phyloP scores from a whole-genome alignment of 164 flowering plant species.

The Vitis rotundifolia region DNA sequence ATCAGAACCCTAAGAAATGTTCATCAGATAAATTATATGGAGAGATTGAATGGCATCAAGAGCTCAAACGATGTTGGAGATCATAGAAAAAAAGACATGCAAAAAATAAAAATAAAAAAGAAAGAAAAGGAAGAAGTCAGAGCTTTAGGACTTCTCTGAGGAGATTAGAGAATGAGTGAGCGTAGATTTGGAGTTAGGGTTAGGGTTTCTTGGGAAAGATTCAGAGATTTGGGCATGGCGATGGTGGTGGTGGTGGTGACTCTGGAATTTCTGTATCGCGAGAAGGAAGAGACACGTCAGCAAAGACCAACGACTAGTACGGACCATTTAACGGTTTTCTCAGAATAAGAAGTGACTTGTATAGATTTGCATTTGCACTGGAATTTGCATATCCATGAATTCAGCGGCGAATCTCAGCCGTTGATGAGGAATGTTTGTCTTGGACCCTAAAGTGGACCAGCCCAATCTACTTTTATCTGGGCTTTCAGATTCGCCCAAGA shows the following conservation, averaged over 20 bases:
- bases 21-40: background rate
- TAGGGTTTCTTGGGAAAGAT: slow-evolving; percentile 12
- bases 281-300: slow-evolving; percentile 6
- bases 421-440: background rate
- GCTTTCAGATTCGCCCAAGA: too few species aligned
- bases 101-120: too few species aligned
- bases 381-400: slow-evolving; percentile 18
- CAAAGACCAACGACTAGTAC: slow-evolving; percentile 34
- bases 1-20: background rate
- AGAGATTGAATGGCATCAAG: background rate
- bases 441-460: too few species aligned
- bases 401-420: slow-evolving; percentile 7
- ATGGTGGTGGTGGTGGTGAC: background rate
- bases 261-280: too few species aligned
- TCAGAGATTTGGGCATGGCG: background rate
- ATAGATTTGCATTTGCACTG: background rate
- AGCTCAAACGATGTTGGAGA: background rate
- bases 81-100: background rate
- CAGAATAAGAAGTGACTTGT: background rate
- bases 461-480: too few species aligned
- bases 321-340: slow-evolving; percentile 39
- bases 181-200: slow-evolving; percentile 11
- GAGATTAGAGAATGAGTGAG: background rate
- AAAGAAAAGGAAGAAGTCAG: background rate
- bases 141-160: background rate